phyloP scores from a whole-genome alignment of 805 yeast species.

The Teunomyces barrocoloradensis region DNA sequence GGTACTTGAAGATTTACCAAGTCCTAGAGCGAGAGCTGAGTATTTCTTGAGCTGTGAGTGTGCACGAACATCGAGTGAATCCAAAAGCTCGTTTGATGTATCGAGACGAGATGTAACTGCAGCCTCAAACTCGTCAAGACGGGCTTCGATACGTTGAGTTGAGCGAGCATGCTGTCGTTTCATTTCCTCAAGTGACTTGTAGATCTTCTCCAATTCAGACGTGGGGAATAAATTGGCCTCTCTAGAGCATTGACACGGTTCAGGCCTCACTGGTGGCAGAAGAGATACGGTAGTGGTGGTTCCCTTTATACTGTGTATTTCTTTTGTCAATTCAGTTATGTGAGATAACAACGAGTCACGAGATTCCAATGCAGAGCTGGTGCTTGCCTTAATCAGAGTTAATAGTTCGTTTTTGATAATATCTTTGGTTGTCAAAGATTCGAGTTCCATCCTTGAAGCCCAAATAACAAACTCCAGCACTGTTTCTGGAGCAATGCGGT shows the following conservation, averaged over 20 bases:
- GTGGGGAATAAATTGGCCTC: too few relatives aligned
- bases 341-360: background rate
- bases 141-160: background rate
- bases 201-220: background rate
- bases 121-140: slow-evolving; percentile 1
- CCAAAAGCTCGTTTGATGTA: background rate
- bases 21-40: background rate
- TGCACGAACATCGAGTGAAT: background rate
- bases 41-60: slow-evolving; percentile 1
- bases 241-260: background rate
- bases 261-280: background rate
- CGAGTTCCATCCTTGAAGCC: slow-evolving; percentile 32
- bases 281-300: too few relatives aligned
- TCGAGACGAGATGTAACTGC: background rate
- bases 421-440: slow-evolving; percentile 24
- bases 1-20: background rate
- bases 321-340: background rate
- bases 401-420: background rate
- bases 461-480: slow-evolving; percentile 16
- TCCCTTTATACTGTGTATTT: background rate
- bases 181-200: background rate
- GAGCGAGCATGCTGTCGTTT: background rate
- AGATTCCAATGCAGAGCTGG: background rate
- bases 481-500: background rate
- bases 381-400: background rate